Conservation (phyloP, 768 basidiomycete genomes). For the Boletus coccyginus region DNA sequence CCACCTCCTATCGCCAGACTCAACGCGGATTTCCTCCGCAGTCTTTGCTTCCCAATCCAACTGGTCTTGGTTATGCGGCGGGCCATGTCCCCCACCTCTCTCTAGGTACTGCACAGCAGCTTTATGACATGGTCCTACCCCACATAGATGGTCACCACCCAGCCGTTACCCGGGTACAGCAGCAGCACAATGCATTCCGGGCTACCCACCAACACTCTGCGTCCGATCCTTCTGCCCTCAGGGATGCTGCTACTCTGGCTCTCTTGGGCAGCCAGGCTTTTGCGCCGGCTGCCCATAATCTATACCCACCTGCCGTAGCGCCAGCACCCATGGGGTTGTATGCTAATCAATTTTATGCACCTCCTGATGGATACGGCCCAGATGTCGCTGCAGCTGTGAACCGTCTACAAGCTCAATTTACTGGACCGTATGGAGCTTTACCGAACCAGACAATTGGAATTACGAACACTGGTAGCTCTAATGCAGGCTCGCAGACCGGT, state of each 20-base stretch:
- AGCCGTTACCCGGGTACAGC: slow-evolving; percentile 73
- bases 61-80: slow-evolving; percentile 51
- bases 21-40: slow-evolving; percentile 59
- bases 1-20: slow-evolving; percentile 58
- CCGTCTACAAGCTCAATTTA: slow-evolving; percentile 54
- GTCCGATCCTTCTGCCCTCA: slow-evolving; percentile 74
- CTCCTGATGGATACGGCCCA: slow-evolving; percentile 54
- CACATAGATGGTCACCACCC: slow-evolving; percentile 52
- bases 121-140: slow-evolving; percentile 77
- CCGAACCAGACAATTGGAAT: slow-evolving; percentile 44
- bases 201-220: slow-evolving; percentile 78
- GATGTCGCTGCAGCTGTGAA: slow-evolving; percentile 60
- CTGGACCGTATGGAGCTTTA: slow-evolving; percentile 52
- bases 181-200: slow-evolving; percentile 74
- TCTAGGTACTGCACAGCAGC: slow-evolving; percentile 69
- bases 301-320: slow-evolving; percentile 49
- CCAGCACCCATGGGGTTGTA: slow-evolving; percentile 61
- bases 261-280: slow-evolving; percentile 60
- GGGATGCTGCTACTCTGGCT: slow-evolving; percentile 67
- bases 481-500: slow-evolving; percentile 31
- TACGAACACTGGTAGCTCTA: slow-evolving; percentile 39
- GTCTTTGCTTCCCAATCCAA: slow-evolving; percentile 51
- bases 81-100: slow-evolving; percentile 66
- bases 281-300: slow-evolving; percentile 40
- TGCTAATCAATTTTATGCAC: slow-evolving; percentile 65